Evolutionary conservation across 2,329 filamentous ascomycete species (phyloP).

Genomic region (Monosporascus sp.): DNA sequence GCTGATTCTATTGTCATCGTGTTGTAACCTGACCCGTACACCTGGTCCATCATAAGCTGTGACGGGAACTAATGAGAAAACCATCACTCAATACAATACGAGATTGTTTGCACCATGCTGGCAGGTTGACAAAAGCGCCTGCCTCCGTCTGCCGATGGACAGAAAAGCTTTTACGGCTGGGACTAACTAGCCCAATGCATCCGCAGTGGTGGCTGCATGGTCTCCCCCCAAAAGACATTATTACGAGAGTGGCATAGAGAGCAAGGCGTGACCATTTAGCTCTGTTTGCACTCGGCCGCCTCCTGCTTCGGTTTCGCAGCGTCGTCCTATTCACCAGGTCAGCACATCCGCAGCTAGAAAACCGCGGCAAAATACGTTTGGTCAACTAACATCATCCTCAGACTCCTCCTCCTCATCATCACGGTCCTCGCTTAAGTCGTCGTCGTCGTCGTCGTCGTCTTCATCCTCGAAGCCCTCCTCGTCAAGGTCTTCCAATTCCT

Average conservation of each 20-base stretch:
- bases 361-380: slow-evolving; percentile 1
- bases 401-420: slow-evolving; percentile 76
- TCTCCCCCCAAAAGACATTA: neutral
- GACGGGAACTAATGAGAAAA: slow-evolving; percentile 25
- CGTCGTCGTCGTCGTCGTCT: slow-evolving; percentile 82
- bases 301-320: slow-evolving; percentile 89
- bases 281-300: slow-evolving; percentile 94
- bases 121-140: slow-evolving; percentile 18
- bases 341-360: slow-evolving; percentile 8
- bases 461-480: slow-evolving; percentile 84
- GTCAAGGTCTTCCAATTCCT: slow-evolving; percentile 82
- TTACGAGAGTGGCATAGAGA: slow-evolving; percentile 1
- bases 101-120: slow-evolving; percentile 26
- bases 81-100: slow-evolving; percentile 29
- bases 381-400: slow-evolving; percentile 65
- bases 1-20: slow-evolving; percentile 17
- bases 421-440: slow-evolving; percentile 75
- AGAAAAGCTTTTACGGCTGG: slow-evolving; percentile 3
- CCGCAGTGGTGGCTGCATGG: neutral
- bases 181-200: neutral
- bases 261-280: slow-evolving; percentile 46
- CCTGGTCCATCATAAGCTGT: slow-evolving; percentile 11
- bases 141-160: slow-evolving; percentile 4
- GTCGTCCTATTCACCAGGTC: slow-evolving; percentile 61
- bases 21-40: slow-evolving; percentile 15